Conservation (phyloP, 1,284 basidiomycete species). For the Mycena citricolor region DNA sequence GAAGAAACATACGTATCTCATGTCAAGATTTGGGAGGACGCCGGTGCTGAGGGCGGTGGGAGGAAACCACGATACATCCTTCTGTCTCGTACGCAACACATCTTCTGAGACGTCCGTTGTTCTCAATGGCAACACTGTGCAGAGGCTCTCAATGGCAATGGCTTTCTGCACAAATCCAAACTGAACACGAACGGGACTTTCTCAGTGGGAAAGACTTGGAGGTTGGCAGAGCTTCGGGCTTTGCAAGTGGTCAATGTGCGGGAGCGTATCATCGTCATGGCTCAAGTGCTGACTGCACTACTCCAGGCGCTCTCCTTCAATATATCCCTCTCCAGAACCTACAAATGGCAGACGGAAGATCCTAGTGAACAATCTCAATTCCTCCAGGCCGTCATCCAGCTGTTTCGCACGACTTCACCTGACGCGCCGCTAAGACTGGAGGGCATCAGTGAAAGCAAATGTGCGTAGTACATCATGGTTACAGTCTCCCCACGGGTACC, state of each 20-base stretch:
- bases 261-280: conserved; percentile 5
- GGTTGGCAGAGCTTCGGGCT: conserved; percentile 75
- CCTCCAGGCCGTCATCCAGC: conserved; percentile 62
- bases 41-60: conserved; percentile 59
- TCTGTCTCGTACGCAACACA: conserved; percentile 71
- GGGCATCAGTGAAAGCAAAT: too few relatives aligned
- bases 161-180: conserved; percentile 94
- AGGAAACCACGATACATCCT: conserved; percentile 85
- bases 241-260: conserved; percentile 78
- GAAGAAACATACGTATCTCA: conserved; percentile 84
- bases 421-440: conserved; percentile 51
- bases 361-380: conserved; percentile 72
- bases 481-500: too few relatives aligned
- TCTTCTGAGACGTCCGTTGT: conserved; percentile 16
- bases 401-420: conserved; percentile 66
- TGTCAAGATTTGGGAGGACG: conserved; percentile 88
- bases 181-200: conserved; percentile 93
- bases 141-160: conserved; percentile 68
- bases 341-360: conserved; percentile 84
- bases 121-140: conserved; percentile 43
- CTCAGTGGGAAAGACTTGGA: conserved; percentile 98
- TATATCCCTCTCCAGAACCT: conserved; percentile 81
- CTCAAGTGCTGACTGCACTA: conserved; percentile 4
- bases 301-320: conserved; percentile 68
- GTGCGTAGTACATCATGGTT: too few relatives aligned